Percentiles rank a stretch among this genome's conserved stretches.
phyloP scores from a whole-genome alignment of 257 asterid genomes.

The Capsicum rhomboideum region DNA sequence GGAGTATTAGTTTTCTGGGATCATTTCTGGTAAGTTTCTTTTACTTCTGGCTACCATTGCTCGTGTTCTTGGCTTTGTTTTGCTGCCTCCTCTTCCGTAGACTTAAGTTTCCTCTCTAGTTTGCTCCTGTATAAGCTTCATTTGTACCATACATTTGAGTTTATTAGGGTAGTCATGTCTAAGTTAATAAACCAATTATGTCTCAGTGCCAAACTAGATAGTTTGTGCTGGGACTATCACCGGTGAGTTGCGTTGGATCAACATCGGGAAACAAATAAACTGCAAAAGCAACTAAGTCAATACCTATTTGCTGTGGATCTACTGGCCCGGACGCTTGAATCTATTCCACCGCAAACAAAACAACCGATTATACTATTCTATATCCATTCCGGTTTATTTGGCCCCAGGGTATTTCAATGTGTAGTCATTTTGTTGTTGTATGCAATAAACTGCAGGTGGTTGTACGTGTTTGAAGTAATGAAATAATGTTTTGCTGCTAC shows the following conservation, averaged over 20 bases:
- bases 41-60: not conserved
- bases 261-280: too few species aligned
- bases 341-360: too few species aligned
- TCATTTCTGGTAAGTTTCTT: not conserved
- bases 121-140: not conserved
- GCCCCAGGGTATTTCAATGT: not conserved
- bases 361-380: too few species aligned
- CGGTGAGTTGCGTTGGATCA: too few species aligned
- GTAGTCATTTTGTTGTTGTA: not conserved
- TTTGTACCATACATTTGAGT: not conserved
- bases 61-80: not conserved
- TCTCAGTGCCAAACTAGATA: not conserved
- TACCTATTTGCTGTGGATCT: not conserved
- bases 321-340: not conserved
- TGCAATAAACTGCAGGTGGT: not conserved
- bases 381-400: not conserved
- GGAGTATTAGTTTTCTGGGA: not conserved
- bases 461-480: not conserved
- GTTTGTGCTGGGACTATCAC: too few species aligned
- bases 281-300: too few species aligned
- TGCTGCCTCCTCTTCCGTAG: not conserved
- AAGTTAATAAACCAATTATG: not conserved
- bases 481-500: not conserved
- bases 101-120: not conserved
- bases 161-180: too few species aligned